These are phyloP conservation scores for Aspergillus flavus DNA, from an alignment of 2,329 filamentous ascomycete genomes.

Conservation along the genomic window DNA sequence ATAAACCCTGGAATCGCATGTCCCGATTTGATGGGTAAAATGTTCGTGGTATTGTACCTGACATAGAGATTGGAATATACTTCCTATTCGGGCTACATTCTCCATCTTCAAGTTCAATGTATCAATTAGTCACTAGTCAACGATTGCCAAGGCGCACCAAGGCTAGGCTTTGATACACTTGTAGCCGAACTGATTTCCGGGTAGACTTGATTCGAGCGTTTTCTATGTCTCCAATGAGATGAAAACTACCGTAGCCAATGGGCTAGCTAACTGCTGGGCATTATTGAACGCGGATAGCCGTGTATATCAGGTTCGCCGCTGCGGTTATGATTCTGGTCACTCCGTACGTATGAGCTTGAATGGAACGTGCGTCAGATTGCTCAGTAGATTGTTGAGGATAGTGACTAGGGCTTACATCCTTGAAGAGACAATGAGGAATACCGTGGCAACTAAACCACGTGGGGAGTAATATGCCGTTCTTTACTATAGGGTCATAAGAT, in stretches of 20 bases:
- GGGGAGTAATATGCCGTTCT: not conserved
- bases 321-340: too few relatives aligned
- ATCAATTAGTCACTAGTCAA: not conserved
- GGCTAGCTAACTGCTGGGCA: too few relatives aligned
- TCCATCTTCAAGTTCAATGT: not conserved
- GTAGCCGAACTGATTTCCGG: too few relatives aligned
- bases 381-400: not conserved
- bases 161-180: too few relatives aligned
- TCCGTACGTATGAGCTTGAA: not conserved
- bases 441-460: not conserved
- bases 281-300: too few relatives aligned
- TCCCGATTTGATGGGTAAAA: not conserved
- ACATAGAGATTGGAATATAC: not conserved
- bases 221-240: too few relatives aligned
- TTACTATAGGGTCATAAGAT: not conserved
- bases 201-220: too few relatives aligned
- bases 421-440: not conserved
- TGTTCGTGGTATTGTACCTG: not conserved
- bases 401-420: not conserved
- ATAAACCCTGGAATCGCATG: not conserved
- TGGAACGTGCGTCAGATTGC: not conserved
- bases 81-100: not conserved
- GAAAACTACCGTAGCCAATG: too few relatives aligned
- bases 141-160: not conserved
- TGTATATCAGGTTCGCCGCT: too few relatives aligned